Evolutionary conservation across 2,329 filamentous ascomycete species (phyloP).

Genomic region (Lasiodiplodia citricola): DNA sequence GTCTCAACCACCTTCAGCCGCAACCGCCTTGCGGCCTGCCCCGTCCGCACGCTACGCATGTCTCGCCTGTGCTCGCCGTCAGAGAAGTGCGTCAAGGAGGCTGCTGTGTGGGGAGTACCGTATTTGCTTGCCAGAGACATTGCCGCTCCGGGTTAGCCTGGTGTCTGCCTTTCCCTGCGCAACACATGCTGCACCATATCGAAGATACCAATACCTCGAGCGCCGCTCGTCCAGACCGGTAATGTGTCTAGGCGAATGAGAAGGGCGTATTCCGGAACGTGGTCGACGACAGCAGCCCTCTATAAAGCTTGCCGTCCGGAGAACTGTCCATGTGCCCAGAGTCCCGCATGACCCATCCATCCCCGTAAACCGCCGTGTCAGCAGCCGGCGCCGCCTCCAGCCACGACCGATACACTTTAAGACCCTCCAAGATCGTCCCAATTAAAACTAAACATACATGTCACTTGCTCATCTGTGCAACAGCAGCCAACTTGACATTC

Average conservation of each 20-base stretch:
- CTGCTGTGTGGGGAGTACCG: neutral
- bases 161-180: neutral
- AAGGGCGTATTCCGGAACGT: slow-evolving; percentile 15
- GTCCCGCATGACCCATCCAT: slow-evolving; percentile 11
- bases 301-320: slow-evolving; percentile 15
- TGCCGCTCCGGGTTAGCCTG: neutral
- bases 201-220: neutral
- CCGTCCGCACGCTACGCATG: neutral
- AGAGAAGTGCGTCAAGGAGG: neutral
- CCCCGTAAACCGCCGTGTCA: neutral
- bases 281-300: slow-evolving; percentile 9
- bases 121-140: slow-evolving; percentile 9
- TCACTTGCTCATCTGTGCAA: neutral
- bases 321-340: slow-evolving; percentile 10
- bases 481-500: neutral
- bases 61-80: neutral
- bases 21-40: neutral
- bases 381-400: neutral
- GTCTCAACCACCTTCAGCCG: neutral
- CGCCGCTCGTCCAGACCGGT: neutral
- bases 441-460: neutral
- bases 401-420: neutral
- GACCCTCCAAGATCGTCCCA: neutral
- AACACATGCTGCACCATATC: slow-evolving; percentile 6
- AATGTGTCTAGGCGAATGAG: slow-evolving; percentile 1